Conservation (phyloP, 2,329 filamentous ascomycete genomes). For the Meredithiella fracta region DNA sequence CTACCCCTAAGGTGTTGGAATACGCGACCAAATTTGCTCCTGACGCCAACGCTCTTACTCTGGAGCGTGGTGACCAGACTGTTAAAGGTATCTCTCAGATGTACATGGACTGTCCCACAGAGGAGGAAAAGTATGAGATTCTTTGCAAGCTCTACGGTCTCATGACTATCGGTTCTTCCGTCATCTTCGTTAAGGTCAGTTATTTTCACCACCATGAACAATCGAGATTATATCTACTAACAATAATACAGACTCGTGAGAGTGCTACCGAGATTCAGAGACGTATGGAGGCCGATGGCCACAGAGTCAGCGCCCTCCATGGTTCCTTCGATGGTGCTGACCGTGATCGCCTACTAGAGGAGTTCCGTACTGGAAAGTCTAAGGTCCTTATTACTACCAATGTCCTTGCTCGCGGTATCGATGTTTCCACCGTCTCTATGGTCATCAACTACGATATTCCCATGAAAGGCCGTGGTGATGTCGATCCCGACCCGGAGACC, state of each 20-base stretch:
- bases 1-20: constrained; percentile 65
- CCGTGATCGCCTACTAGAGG: constrained; percentile 69
- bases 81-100: constrained; percentile 96
- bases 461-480: constrained; percentile 58
- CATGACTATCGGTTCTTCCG: constrained; percentile 91
- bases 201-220: background rate
- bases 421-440: constrained; percentile 82
- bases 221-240: too few relatives aligned
- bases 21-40: constrained; percentile 79
- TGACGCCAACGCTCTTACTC: constrained; percentile 67
- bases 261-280: constrained; percentile 73
- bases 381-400: constrained; percentile 98
- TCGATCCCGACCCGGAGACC: constrained; percentile 79
- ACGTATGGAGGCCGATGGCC: constrained; percentile 75
- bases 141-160: constrained; percentile 88
- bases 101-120: constrained; percentile 79
- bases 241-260: constrained; percentile 51
- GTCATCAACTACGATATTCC: constrained; percentile 94
- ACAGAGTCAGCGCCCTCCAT: constrained; percentile 80
- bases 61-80: constrained; percentile 81
- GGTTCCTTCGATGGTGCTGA: constrained; percentile 71
- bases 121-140: constrained; percentile 71
- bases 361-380: constrained; percentile 70
- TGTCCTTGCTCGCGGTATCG: constrained; percentile 87
- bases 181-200: constrained; percentile 84